A percentile compares a stretch with the other conserved stretches of the same genome.
Evolutionary conservation across 345 rosid species (phyloP).

Genomic region (Capsella bursapastoris): DNA sequence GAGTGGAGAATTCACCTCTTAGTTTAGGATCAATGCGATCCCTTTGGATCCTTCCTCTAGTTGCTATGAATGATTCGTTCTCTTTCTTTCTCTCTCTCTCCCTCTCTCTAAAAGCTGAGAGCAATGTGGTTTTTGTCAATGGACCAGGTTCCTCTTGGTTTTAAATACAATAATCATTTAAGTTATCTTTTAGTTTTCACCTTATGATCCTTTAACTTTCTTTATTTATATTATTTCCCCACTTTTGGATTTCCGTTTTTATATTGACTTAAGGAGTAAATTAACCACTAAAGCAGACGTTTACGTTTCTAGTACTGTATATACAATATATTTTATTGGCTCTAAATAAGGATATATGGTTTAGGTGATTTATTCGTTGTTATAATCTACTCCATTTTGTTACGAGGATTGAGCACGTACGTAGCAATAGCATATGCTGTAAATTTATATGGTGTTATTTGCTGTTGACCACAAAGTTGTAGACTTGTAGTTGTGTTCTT

Average conservation of each 20-base stretch:
- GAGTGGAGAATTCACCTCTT: conserved; percentile 2
- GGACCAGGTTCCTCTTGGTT: conserved; percentile 28
- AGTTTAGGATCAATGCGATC: conserved; percentile 97
- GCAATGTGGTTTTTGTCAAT: conserved; percentile 30
- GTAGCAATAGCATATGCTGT: neutral
- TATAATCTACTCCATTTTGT: neutral
- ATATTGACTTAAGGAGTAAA: conserved; percentile 16
- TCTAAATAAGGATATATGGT: neutral
- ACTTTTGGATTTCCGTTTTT: conserved; percentile 18
- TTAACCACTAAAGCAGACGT: neutral
- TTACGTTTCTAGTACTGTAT: neutral
- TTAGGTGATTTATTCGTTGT: neutral
- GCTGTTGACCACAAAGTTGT: neutral
- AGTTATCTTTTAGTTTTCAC: conserved; percentile 14
- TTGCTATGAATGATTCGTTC: conserved; percentile 49
- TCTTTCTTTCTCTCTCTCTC: conserved; percentile 1
- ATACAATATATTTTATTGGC: neutral
- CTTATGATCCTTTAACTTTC: conserved; percentile 10
- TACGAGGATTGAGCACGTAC: neutral
- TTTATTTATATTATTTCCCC: conserved; percentile 8
- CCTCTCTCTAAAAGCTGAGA: conserved; percentile 26
- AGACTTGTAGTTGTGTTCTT: neutral
- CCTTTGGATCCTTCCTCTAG: conserved; percentile 97
- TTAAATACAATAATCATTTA: conserved; percentile 7
- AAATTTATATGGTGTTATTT: conserved; percentile 3